Percentiles rank a stretch among this genome's conserved stretches.
These are phyloP conservation scores for Phytophthora podocarpi DNA, from an alignment of 352 stramenopile species.

Conservation along the genomic window DNA sequence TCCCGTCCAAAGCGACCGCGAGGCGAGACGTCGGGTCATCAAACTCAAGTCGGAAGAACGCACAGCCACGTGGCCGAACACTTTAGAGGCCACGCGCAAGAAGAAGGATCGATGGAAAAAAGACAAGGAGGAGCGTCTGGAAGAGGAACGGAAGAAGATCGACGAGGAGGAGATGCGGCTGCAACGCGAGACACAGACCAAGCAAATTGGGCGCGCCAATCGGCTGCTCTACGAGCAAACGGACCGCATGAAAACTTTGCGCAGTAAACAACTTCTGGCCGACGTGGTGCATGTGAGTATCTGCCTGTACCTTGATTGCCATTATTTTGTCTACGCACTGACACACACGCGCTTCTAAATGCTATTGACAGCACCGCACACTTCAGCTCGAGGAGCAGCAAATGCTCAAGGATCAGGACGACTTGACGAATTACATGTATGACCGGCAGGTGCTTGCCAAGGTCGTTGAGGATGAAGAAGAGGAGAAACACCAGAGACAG, in stretches of 20 bases:
- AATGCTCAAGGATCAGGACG: conserved; percentile 66
- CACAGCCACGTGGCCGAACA: conserved; percentile 91
- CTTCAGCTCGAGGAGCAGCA: conserved; percentile 82
- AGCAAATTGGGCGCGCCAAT: conserved; percentile 89
- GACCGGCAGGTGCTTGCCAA: conserved; percentile 56
- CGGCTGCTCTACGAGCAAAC: conserved; percentile 90
- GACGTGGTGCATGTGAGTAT: conserved; percentile 81
- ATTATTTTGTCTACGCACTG: too few relatives aligned
- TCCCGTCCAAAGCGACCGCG: conserved; percentile 66
- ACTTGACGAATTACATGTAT: conserved; percentile 58
- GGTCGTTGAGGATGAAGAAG: conserved; percentile 55
- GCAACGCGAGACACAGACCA: conserved; percentile 68
- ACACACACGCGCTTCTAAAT: too few relatives aligned
- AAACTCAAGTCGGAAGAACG: conserved; percentile 84
- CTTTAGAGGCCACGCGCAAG: conserved; percentile 86
- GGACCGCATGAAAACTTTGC: conserved; percentile 92
- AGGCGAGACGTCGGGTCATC: conserved; percentile 60
- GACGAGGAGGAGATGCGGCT: conserved; percentile 81
- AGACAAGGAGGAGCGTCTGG: conserved; percentile 86
- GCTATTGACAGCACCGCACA: conserved; percentile 69
- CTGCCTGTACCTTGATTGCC: neutral
- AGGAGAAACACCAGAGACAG: conserved; percentile 52
- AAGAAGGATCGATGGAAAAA: conserved; percentile 93
- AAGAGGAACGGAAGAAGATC: conserved; percentile 73
- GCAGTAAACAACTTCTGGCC: conserved; percentile 81